Conservation (phyloP, 2,329 filamentous ascomycete genomes). For the Fonsecaea pugnacius region DNA sequence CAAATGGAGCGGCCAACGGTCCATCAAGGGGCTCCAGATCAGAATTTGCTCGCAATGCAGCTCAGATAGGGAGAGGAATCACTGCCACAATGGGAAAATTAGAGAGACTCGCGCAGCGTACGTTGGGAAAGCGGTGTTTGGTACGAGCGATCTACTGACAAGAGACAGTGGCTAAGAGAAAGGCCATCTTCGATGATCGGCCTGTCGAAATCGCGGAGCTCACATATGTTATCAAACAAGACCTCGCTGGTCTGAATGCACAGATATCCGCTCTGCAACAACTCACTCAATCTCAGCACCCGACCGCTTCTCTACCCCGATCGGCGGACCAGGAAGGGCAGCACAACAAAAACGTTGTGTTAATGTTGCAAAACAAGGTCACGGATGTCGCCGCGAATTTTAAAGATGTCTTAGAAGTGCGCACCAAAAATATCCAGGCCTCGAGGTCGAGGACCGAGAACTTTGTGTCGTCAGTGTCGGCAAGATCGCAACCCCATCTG, state of each 20-base stretch:
- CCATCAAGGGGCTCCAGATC: slow-evolving; percentile 66
- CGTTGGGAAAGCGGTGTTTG: slow-evolving; percentile 40
- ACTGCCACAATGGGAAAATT: slow-evolving; percentile 91
- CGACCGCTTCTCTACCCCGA: slow-evolving; percentile 56
- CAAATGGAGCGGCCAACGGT: slow-evolving; percentile 62
- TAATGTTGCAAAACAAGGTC: slow-evolving; percentile 34
- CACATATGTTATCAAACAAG: slow-evolving; percentile 97
- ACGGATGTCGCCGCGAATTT: slow-evolving; percentile 94
- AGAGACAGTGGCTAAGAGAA: slow-evolving; percentile 79
- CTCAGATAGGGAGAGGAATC: slow-evolving; percentile 89
- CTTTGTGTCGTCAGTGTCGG: slow-evolving; percentile 87
- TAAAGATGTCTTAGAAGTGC: slow-evolving; percentile 94
- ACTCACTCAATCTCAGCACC: slow-evolving; percentile 76
- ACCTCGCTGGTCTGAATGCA: slow-evolving; percentile 81
- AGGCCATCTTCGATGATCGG: slow-evolving; percentile 95
- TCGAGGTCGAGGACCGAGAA: slow-evolving; percentile 91
- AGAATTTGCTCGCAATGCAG: slow-evolving; percentile 90
- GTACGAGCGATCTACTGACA: slow-evolving; percentile 19
- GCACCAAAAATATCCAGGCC: slow-evolving; percentile 97
- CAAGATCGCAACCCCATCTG: slow-evolving; percentile 68
- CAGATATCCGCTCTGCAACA: slow-evolving; percentile 83
- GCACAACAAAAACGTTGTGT: slow-evolving; percentile 85
- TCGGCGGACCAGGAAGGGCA: slow-evolving; percentile 78
- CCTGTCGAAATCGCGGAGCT: slow-evolving; percentile 96
- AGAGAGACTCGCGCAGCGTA: slow-evolving; percentile 85